Evolutionary conservation across 495 filamentous ascomycete species (phyloP).

Genomic region (Trypethelium eluteriae): DNA sequence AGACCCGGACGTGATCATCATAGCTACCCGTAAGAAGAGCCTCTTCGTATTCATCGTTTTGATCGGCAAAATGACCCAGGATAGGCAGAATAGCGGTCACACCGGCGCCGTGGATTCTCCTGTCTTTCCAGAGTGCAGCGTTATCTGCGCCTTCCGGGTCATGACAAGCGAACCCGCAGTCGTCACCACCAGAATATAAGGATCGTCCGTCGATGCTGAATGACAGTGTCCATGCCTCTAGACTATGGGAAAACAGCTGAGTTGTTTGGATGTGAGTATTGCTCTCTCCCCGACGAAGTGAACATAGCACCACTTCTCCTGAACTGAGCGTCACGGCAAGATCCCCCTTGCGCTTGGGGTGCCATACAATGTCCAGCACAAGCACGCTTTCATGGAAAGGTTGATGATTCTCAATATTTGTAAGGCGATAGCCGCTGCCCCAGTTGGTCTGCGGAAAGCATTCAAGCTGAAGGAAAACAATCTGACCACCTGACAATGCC

Average conservation of each 20-base stretch:
- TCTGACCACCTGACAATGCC: conserved; percentile 62
- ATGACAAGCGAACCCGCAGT: conserved; percentile 38
- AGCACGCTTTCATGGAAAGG: conserved; percentile 42
- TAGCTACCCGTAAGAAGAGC: conserved; percentile 83
- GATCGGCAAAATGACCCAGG: conserved; percentile 21
- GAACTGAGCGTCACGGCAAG: conserved; percentile 64
- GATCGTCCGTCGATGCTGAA: conserved; percentile 23
- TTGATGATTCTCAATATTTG: conserved; percentile 37
- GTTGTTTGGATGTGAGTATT: not conserved
- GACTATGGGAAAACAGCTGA: conserved; percentile 33
- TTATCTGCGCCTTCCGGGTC: conserved; percentile 20
- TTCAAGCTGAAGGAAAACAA: conserved; percentile 55
- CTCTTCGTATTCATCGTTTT: conserved; percentile 23
- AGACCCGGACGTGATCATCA: conserved; percentile 71
- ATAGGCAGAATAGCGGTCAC: conserved; percentile 81
- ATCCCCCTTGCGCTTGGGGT: conserved; percentile 43
- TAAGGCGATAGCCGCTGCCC: conserved; percentile 25
- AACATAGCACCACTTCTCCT: conserved; percentile 43
- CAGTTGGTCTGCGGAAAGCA: conserved; percentile 10
- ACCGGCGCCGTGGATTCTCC: conserved; percentile 63
- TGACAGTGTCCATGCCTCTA: conserved; percentile 63
- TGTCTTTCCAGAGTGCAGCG: conserved; percentile 32
- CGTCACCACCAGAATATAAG: conserved; percentile 64
- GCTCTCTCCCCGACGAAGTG: not conserved
- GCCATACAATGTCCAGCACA: conserved; percentile 65